phyloP scores from a whole-genome alignment of 371 early-diverging fungal genomes.

The Mucor irregularis region DNA sequence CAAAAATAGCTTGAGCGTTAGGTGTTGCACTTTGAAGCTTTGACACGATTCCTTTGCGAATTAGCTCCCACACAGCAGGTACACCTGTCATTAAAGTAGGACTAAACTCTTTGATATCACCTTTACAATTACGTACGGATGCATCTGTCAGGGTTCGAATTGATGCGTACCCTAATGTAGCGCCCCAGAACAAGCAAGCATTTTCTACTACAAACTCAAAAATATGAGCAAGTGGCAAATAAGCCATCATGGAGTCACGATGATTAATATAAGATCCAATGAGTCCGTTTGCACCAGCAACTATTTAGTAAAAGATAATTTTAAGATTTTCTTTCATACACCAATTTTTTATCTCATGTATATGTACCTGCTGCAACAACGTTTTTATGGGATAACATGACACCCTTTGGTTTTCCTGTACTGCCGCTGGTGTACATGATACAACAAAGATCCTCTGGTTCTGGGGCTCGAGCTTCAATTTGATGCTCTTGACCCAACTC shows the following conservation, averaged over 20 bases:
- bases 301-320: slow-evolving; percentile 23
- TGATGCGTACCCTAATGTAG: slow-evolving; percentile 74
- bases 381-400: slow-evolving; percentile 62
- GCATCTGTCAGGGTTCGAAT: slow-evolving; percentile 65
- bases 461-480: slow-evolving; percentile 52
- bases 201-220: slow-evolving; percentile 81
- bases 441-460: slow-evolving; percentile 69
- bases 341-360: neutral
- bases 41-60: slow-evolving; percentile 67
- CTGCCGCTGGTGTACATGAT: slow-evolving; percentile 85
- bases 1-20: slow-evolving; percentile 49
- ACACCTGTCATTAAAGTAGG: slow-evolving; percentile 83
- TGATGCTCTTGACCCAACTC: slow-evolving; percentile 64
- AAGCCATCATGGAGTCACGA: slow-evolving; percentile 72
- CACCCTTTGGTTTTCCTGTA: slow-evolving; percentile 79
- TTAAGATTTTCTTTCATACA: neutral
- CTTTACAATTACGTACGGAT: slow-evolving; percentile 68
- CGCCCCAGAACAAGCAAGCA: slow-evolving; percentile 66
- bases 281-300: slow-evolving; percentile 53
- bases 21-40: slow-evolving; percentile 28
- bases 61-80: slow-evolving; percentile 77
- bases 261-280: slow-evolving; percentile 32
- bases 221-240: slow-evolving; percentile 92
- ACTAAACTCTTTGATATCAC: slow-evolving; percentile 73
- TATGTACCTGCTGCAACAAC: slow-evolving; percentile 75